These are phyloP conservation scores for Iberis pinnata DNA, from an alignment of 345 rosid genomes.

Conservation along the genomic window DNA sequence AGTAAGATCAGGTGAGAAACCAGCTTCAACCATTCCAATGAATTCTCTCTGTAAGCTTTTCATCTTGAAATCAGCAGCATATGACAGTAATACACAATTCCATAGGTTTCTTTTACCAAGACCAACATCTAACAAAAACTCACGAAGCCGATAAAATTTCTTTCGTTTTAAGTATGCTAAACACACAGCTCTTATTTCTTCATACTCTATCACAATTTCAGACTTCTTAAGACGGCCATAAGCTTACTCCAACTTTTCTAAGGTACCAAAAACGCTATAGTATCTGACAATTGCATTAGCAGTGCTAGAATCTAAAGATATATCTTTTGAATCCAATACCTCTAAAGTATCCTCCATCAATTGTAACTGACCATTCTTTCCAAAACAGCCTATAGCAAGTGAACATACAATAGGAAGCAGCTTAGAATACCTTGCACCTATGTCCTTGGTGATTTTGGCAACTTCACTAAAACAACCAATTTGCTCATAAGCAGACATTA, in stretches of 20 bases:
- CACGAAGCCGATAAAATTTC: conserved; percentile 50
- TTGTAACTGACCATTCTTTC: conserved; percentile 48
- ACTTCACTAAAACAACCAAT: conserved; percentile 40
- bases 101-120: conserved; percentile 58
- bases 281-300: conserved; percentile 46
- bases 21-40: conserved; percentile 48
- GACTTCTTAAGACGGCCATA: conserved; percentile 49
- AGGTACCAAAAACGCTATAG: conserved; percentile 45
- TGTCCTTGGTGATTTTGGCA: conserved; percentile 33
- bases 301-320: conserved; percentile 39
- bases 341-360: conserved; percentile 52
- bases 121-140: conserved; percentile 58
- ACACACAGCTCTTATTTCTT: conserved; percentile 54
- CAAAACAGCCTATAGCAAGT: conserved; percentile 55
- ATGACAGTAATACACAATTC: conserved; percentile 70
- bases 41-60: conserved; percentile 80
- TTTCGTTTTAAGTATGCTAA: conserved; percentile 39
- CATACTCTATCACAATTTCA: conserved; percentile 44
- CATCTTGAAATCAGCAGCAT: conserved; percentile 81
- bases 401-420: conserved; percentile 36
- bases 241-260: conserved; percentile 58
- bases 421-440: conserved; percentile 30
- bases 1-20: conserved; percentile 65
- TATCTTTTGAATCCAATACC: conserved; percentile 39
- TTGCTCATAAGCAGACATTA: conserved; percentile 45